Conservation (phyloP, 2,329 filamentous ascomycete genomes). For the Calonectria montana region DNA sequence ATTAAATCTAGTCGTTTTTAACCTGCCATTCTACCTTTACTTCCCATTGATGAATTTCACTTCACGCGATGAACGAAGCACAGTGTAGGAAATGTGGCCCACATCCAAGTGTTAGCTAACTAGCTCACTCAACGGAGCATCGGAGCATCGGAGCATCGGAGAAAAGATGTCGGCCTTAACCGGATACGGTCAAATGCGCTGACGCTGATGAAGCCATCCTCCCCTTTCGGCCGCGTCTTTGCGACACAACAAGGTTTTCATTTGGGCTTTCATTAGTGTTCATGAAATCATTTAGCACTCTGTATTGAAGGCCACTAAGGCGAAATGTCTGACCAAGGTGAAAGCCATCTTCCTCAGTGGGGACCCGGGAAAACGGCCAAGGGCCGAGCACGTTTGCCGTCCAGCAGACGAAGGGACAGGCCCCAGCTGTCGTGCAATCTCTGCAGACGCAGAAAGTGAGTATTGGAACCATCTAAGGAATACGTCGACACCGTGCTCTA, state of each 20-base stretch:
- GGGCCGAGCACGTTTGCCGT: background rate
- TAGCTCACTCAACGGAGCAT: background rate
- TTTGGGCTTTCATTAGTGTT: background rate
- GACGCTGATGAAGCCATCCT: background rate
- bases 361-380: slow-evolving; percentile 12
- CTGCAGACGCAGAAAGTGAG: slow-evolving; percentile 16
- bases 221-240: background rate
- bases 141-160: slow-evolving; percentile 11
- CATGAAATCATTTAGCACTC: too few relatives aligned
- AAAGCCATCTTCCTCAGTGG: background rate
- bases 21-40: too few relatives aligned
- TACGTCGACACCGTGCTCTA: background rate
- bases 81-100: background rate
- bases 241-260: background rate
- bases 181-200: background rate
- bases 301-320: too few relatives aligned
- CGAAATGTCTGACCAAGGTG: background rate
- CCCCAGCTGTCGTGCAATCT: slow-evolving; percentile 18
- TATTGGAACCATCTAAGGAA: too few relatives aligned
- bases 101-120: background rate
- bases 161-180: background rate
- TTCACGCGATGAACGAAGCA: background rate
- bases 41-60: too few relatives aligned
- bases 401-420: slow-evolving; percentile 12
- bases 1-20: too few relatives aligned